Base-by-base conservation (phyloP, 164 flowering plant genomes). In the Umbellularia californica region DNA sequence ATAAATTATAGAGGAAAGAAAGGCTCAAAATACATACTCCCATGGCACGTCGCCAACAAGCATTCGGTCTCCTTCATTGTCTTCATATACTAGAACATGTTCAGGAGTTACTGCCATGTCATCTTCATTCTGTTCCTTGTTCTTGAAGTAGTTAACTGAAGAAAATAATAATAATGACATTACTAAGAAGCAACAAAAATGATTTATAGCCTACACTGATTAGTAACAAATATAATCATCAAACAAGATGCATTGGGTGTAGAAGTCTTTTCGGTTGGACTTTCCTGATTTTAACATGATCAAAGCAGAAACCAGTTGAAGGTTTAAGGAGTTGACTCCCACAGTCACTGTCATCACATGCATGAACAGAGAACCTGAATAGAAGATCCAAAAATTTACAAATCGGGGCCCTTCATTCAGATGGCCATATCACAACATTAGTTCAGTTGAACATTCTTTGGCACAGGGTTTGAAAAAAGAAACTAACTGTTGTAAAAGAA, bases 61-160 rank as follows among this genome's bases (percentile, higher is more conserved):
- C 60, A 76, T 51, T 50, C 69, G 69, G 19, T 71, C 74, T 35
- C 78, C 74, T 70, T 71, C 66, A 13, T 70, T 71, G 65, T 76
- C 78, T 76, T 76, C 74, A 15, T 76, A 76, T 28, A 76, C 23
- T 13, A 76, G 78, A 50, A 71, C 70, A 23, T 71, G 71, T 15
- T 71, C 28, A 3, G 55, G 52, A 24, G 74, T 30, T 75, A 0
- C 35, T 52, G 33, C 23, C 52, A 27, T 35, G 22, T 51, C 27
- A 12, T 69, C 68, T 69, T 58, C 58, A 14, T 30, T 27, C 33
- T 58, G n/a, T n/a, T 58, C 67, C 63, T 41, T 68, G 33, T 72
- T 41, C 68, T 72, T 63, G 30, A 24, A 72, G 68, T 72, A 63
- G n/a, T 63, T 47, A 30, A 72, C 74, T 72, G 41, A 33, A 24